Conservation (phyloP, 345 rosid genomes). For the Heritiera littoralis region DNA sequence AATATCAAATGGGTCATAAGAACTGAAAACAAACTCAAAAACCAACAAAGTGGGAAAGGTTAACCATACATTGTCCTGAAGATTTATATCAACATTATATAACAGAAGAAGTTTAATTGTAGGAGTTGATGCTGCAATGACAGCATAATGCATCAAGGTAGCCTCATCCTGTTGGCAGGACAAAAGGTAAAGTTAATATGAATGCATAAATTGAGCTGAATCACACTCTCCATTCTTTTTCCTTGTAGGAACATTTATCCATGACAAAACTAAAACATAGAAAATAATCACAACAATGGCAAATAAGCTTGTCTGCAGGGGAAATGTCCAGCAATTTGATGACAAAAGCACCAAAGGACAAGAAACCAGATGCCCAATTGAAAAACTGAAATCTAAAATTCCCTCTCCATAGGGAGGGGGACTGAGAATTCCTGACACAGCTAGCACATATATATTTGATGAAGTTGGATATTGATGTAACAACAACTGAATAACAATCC, state of each 20-base stretch:
- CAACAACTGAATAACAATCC: not conserved
- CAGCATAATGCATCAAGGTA: constrained; percentile 89
- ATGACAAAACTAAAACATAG: not conserved
- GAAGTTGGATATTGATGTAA: not conserved
- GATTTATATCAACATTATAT: constrained; percentile 78
- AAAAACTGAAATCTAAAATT: not conserved
- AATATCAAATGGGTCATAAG: not conserved
- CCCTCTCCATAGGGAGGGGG: constrained; percentile 72
- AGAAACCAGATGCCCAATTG: not conserved
- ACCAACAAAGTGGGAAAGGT: not conserved
- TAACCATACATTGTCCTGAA: constrained; percentile 72
- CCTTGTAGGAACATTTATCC: not conserved
- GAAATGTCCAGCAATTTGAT: not conserved
- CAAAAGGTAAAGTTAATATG: constrained; percentile 19
- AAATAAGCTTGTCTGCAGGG: not conserved
- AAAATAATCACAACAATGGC: not conserved
- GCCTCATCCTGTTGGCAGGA: constrained; percentile 72
- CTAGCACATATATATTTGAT: not conserved
- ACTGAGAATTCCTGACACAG: constrained; percentile 54
- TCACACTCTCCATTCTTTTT: not conserved
- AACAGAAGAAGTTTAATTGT: constrained; percentile 72
- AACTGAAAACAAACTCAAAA: not conserved
- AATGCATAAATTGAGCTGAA: not conserved
- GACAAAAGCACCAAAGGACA: not conserved
- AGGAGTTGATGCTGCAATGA: constrained; percentile 72